Conservation (phyloP, 139 green algal species). For the Penium margaritaceum region DNA sequence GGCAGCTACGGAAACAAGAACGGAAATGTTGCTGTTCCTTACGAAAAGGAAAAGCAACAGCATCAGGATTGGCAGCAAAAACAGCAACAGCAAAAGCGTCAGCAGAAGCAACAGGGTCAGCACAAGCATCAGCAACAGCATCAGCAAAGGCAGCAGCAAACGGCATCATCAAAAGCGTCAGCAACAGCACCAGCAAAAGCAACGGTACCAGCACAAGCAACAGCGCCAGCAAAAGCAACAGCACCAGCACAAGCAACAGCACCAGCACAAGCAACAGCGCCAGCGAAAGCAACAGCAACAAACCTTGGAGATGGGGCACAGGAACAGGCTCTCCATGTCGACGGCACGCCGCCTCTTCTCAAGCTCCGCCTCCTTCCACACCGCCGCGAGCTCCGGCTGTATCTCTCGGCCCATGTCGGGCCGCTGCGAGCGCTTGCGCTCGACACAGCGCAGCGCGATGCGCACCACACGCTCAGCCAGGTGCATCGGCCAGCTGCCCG, state of each 20-base stretch:
- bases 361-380: neutral
- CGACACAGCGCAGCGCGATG: neutral
- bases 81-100: too few species aligned
- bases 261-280: neutral
- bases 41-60: neutral
- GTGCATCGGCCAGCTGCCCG: neutral
- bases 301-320: conserved; percentile 2
- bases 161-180: too few species aligned
- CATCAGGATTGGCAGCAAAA: neutral
- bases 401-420: neutral
- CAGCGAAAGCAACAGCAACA: neutral
- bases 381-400: neutral
- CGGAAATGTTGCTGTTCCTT: too few species aligned
- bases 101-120: too few species aligned
- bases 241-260: neutral
- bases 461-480: neutral
- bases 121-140: too few species aligned
- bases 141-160: too few species aligned
- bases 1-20: too few species aligned
- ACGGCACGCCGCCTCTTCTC: neutral
- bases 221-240: neutral
- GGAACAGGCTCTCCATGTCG: neutral
- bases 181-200: too few species aligned
- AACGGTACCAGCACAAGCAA: neutral
- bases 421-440: neutral